Evolutionary conservation across 75 land plant genomes (phyloP).

Genomic region (Isoetes taiwanensis): DNA sequence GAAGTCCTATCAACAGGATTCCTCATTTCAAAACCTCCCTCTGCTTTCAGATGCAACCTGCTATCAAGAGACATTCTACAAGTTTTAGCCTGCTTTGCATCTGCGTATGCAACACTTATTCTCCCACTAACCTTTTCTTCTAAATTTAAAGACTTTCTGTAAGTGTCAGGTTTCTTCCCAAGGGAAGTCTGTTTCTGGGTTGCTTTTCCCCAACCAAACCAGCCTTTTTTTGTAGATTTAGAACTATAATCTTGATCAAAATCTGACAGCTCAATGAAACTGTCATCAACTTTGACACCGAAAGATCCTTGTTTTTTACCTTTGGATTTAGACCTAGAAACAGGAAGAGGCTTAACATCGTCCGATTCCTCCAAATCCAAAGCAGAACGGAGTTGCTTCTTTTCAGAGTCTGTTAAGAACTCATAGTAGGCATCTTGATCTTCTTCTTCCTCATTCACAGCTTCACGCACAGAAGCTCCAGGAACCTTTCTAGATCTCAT

Average conservation of each 20-base stretch:
- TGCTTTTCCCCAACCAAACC: slow-evolving; percentile 14
- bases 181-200: background rate
- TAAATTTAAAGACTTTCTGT: slow-evolving; percentile 13
- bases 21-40: no score
- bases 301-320: slow-evolving; percentile 17
- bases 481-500: background rate
- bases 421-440: background rate
- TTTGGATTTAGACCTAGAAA: background rate
- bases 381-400: background rate
- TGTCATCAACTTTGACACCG: background rate
- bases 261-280: background rate
- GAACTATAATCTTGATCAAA: background rate
- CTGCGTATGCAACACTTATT: no score
- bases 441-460: slow-evolving; percentile 2
- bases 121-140: slow-evolving; percentile 54
- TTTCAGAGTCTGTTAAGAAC: background rate
- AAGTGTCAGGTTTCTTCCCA: slow-evolving; percentile 9
- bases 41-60: no score
- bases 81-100: no score
- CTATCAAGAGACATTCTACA: no score
- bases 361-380: background rate
- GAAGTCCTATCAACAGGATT: no score
- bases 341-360: slow-evolving; percentile 41
- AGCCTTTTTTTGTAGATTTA: slow-evolving; percentile 15
- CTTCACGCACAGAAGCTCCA: slow-evolving; percentile 1